phyloP scores from a whole-genome alignment of 2,329 filamentous ascomycete genomes.

The Sporothrix euskadiensis region DNA sequence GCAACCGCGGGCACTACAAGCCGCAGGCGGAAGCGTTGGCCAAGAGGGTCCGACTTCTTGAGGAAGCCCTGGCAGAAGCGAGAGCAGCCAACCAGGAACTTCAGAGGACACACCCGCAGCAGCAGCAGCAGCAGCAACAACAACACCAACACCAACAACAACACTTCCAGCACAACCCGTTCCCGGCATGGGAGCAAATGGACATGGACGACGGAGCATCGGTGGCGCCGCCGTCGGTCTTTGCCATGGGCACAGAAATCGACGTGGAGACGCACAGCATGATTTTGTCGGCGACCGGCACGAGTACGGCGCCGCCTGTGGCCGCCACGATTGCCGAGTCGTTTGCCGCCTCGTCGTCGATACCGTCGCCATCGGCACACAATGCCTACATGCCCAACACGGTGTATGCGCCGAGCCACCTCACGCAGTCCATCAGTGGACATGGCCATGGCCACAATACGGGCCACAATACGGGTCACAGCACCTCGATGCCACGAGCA shows the following conservation, averaged over 20 bases:
- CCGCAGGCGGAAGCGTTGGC: constrained; percentile 28
- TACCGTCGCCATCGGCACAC: constrained; percentile 16
- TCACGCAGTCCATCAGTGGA: neutral
- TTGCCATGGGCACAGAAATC: neutral
- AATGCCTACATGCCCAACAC: neutral
- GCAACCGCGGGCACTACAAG: constrained; percentile 30
- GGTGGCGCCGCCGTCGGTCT: neutral
- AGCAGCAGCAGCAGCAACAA: neutral
- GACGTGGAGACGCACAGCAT: constrained; percentile 20
- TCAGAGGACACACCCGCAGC: neutral
- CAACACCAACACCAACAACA: neutral
- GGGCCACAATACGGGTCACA: neutral
- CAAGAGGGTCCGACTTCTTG: constrained; percentile 20
- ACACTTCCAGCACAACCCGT: neutral
- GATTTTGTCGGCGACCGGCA: neutral
- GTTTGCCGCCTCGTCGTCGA: constrained; percentile 14
- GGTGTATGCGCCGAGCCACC: neutral
- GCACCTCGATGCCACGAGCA: constrained; percentile 4
- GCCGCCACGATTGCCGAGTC: constrained; percentile 20
- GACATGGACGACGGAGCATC: constrained; percentile 16
- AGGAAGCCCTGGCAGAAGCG: constrained; percentile 25
- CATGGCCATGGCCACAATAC: neutral
- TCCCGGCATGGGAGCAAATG: constrained; percentile 16
- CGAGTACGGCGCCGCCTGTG: too few relatives aligned
- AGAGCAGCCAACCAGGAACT: constrained; percentile 21